phyloP scores from a whole-genome alignment of 164 flowering plant genomes.

The Macadamia tetraphylla region DNA sequence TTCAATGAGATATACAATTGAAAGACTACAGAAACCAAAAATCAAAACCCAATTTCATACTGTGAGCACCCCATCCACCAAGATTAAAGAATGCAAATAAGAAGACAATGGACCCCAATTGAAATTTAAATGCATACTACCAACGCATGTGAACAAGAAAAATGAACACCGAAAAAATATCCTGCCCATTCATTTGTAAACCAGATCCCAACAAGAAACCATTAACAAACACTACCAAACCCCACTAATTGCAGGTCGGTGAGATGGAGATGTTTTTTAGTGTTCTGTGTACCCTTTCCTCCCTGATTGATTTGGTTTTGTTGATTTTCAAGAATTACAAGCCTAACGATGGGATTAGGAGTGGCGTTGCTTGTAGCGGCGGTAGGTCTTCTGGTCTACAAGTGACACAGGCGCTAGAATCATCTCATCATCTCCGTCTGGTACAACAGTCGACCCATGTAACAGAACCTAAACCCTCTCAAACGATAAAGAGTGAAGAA shows the following conservation, averaged over 20 bases:
- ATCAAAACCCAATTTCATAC: neutral
- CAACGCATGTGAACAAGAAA: neutral
- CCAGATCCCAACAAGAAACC: neutral
- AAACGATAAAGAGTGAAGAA: no score
- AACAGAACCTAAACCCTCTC: no score
- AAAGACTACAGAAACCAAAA: neutral
- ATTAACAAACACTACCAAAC: conserved; percentile 9
- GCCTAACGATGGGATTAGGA: conserved; percentile 32
- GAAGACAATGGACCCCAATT: neutral
- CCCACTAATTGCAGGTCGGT: conserved; percentile 43
- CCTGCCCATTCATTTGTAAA: neutral
- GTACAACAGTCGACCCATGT: no score
- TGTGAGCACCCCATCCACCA: neutral
- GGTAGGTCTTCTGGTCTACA: conserved; percentile 29
- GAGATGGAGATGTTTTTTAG: no score
- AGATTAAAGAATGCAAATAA: neutral
- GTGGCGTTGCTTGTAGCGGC: conserved; percentile 14
- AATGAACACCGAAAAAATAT: neutral
- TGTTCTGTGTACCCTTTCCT: no score
- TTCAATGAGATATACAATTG: neutral
- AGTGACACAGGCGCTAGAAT: conserved; percentile 20
- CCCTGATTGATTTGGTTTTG: no score
- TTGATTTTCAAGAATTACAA: conserved; percentile 10
- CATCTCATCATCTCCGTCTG: no score
- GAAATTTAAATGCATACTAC: neutral